These are phyloP conservation scores for Podospora appendiculata DNA, from an alignment of 495 filamentous ascomycete genomes.

Conservation along the genomic window DNA sequence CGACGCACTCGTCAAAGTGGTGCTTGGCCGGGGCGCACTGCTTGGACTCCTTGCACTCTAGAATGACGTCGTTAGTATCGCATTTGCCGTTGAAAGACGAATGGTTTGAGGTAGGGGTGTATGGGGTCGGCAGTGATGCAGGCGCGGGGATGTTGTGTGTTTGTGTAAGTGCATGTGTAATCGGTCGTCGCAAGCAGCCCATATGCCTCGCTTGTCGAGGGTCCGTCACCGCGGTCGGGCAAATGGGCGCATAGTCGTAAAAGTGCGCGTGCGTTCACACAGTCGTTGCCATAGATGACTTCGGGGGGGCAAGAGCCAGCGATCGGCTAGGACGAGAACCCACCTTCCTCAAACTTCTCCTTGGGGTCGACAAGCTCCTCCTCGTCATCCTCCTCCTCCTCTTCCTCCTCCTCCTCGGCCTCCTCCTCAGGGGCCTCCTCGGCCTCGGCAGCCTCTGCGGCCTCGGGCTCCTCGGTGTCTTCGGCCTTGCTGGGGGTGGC, in stretches of 20 bases:
- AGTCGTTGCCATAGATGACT: too few relatives aligned
- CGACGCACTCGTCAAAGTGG: slow-evolving; percentile 95
- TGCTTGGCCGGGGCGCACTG: slow-evolving; percentile 84
- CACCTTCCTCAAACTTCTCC: slow-evolving; percentile 86
- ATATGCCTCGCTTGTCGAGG: too few relatives aligned
- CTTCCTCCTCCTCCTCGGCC: slow-evolving; percentile 41
- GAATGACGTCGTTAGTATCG: slow-evolving; percentile 19
- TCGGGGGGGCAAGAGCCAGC: too few relatives aligned
- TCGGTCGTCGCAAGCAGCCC: too few relatives aligned
- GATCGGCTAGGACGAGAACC: slow-evolving; percentile 27
- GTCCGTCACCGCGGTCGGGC: too few relatives aligned
- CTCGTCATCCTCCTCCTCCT: slow-evolving; percentile 84
- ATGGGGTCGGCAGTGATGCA: too few relatives aligned
- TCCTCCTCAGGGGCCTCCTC: slow-evolving; percentile 37
- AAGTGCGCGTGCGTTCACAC: too few relatives aligned
- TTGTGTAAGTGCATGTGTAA: too few relatives aligned
- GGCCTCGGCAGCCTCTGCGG: slow-evolving; percentile 35
- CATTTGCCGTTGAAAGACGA: too few relatives aligned
- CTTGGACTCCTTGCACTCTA: slow-evolving; percentile 82
- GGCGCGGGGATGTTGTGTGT: too few relatives aligned
- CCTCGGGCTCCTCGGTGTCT: slow-evolving; percentile 15
- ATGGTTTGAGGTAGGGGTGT: too few relatives aligned
- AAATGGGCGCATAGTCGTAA: too few relatives aligned
- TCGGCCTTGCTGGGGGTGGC: slow-evolving; percentile 32
- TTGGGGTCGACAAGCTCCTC: slow-evolving; percentile 84